phyloP scores from a whole-genome alignment of 2,329 filamentous ascomycete species.

The Ambrosiella beaveri region DNA sequence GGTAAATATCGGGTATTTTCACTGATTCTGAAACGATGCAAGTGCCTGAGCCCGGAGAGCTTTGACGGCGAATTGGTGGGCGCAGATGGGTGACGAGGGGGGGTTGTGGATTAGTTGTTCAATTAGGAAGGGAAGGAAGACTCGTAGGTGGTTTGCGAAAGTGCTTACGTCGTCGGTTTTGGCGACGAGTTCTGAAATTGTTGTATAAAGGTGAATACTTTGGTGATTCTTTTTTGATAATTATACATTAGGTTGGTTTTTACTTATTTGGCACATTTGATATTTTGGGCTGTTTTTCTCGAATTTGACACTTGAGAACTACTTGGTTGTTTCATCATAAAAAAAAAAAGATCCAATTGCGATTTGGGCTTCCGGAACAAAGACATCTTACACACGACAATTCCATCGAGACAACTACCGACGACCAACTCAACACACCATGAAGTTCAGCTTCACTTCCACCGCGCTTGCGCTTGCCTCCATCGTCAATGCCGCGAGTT shows the following conservation, averaged over 20 bases:
- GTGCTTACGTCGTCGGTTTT: constrained; percentile 4
- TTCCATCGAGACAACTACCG: too few relatives aligned
- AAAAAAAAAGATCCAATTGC: too few relatives aligned
- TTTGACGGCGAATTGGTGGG: neutral
- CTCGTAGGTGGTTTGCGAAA: neutral
- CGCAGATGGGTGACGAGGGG: too few relatives aligned
- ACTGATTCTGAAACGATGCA: neutral
- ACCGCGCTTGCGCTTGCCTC: constrained; percentile 49
- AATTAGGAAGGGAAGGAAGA: neutral
- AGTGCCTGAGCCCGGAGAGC: neutral
- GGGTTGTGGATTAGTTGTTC: constrained; percentile 1
- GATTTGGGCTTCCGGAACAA: too few relatives aligned
- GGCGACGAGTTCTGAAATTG: too few relatives aligned
- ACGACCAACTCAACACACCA: constrained; percentile 23
- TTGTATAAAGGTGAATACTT: neutral
- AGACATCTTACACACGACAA: too few relatives aligned
- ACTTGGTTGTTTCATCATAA: too few relatives aligned
- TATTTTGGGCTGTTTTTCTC: too few relatives aligned
- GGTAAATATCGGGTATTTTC: neutral
- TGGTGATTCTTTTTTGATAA: neutral
- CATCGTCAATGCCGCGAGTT: constrained; percentile 59
- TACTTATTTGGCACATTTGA: too few relatives aligned
- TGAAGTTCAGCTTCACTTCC: constrained; percentile 60
- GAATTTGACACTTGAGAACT: too few relatives aligned
- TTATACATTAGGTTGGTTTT: too few relatives aligned